Evolutionary conservation across 2,329 filamentous ascomycete genomes (phyloP), one percentile per base, ranked within the genome.

Genomic region (Annulohypoxylon truncatum): DNA sequence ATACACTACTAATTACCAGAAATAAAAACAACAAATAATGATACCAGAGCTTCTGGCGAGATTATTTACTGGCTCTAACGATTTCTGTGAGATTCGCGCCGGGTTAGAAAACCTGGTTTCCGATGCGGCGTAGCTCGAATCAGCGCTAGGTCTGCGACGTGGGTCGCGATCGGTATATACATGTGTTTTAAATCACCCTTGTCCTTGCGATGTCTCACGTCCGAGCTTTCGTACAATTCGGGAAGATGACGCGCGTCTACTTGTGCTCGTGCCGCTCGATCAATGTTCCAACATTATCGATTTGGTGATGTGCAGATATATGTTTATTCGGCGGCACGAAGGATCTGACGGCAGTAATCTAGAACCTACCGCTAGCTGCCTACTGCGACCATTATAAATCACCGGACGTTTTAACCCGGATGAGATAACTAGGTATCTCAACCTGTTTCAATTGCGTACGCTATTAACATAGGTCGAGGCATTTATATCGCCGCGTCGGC

Each of bases 1-100:
- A 69, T 66, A 67, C 50, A 67, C 46, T 54, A 67, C 50, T 65
- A 67, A 69, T 67, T 67, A 54, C 22, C 50, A 69, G 50, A 61
- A 64, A 65, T 54, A 64, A 68, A 42, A 42, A n/a, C 12, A 26
- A 61, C 29, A 28, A 62, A 29, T 66, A 65, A 65, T 66, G 44
- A 38, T 40, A 47, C 57, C 47, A 44, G 29, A 31, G 15, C n/a
- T 46, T 20, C 18, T 57, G 64, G 64, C 51, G 22, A 29, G 24
- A 53, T 44, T 48, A 56, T 28, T 6, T 13, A 35, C 33, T n/a
- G n/a, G 33, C 33, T 35, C n/a, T 35, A 12, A 8, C 29, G 13
- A 12, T 31, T 31, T 12, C 29, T 8, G 29, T 12, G 33, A 13
- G 33, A 35, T 35, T 4, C 10, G 10, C 10, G 13, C 12, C 10